Evolutionary conservation across 2,329 filamentous ascomycete genomes (phyloP), one percentile per base, ranked within the genome.

Genomic region (Epichloe sibirici): DNA sequence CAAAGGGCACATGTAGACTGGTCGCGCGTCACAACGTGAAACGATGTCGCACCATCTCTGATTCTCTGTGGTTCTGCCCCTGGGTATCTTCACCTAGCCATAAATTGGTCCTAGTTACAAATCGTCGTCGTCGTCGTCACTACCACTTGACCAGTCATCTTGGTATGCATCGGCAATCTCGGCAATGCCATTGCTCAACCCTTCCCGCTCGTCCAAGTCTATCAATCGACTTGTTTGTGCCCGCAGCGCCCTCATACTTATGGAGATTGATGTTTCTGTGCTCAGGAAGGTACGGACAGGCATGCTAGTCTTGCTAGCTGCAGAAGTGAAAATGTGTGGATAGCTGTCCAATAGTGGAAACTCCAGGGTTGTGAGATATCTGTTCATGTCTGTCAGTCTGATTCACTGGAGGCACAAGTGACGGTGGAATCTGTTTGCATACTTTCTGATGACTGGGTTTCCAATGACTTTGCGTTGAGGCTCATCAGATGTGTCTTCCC

Each of bases 81-180:
- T 28, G 21, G 5, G 15, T 21, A 28, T 8, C 13, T 45, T 45
- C 13, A 34, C 12, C 25, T 23, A 5, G 12, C 42, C 7, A 44
- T 12, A 13, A 25, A 15, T 7, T 5, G 8, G 11, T 44, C 12
- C 7, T 34, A 45, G n/a, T 52, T 57, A 63, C n/a, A 65, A 47
- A 34, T 78, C 74, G 49, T 88, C 84, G 53, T 88, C 82, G 21
- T 81, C 83, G 8, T 82, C 76, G 59, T 88, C 86, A 53, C 81
- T 85, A 25, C 83, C 88, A 61, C 85, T 89, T 12, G 82, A 83
- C 87, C 88, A 95, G 1, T 89, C 89, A 56, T 93, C 88, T 59
- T 88, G 83, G 65, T 96, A 97, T 55, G 87, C 87, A 62, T 95
- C 90, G 1, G 86, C 85, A 61, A 97, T 83, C 55, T 87, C 85